Conservation (phyloP, 345 rosid species). For the Pelargonium nanum region DNA sequence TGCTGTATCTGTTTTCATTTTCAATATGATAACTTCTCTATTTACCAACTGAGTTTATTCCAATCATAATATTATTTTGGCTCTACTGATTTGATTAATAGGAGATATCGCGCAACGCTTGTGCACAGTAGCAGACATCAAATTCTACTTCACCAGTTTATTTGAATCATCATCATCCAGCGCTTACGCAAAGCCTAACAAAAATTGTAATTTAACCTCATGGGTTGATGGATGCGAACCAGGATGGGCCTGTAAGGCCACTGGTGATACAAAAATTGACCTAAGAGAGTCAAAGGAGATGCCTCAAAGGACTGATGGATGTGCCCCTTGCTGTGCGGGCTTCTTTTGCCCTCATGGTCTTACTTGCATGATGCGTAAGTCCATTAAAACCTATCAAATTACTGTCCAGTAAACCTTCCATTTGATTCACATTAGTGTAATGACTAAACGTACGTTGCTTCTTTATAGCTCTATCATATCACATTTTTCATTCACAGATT, state of each 20-base stretch:
- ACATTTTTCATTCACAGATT: neutral
- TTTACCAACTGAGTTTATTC: neutral
- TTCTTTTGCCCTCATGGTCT: slow-evolving; percentile 97
- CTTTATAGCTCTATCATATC: neutral
- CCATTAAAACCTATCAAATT: neutral
- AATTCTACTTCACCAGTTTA: slow-evolving; percentile 61
- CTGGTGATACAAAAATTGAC: slow-evolving; percentile 32
- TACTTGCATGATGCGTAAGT: slow-evolving; percentile 99
- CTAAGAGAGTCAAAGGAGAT: slow-evolving; percentile 43
- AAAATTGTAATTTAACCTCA: slow-evolving; percentile 73
- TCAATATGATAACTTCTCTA: neutral
- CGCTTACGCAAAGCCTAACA: slow-evolving; percentile 58
- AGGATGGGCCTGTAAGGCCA: slow-evolving; percentile 84
- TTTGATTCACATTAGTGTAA: neutral
- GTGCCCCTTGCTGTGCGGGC: slow-evolving; percentile 75
- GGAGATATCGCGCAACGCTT: slow-evolving; percentile 64
- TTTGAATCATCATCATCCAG: slow-evolving; percentile 25
- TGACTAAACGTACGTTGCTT: neutral
- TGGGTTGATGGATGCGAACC: slow-evolving; percentile 98
- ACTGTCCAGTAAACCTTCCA: neutral
- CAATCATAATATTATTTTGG: neutral
- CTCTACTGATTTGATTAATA: slow-evolving; percentile 19
- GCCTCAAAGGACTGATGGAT: slow-evolving; percentile 42
- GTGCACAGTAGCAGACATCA: slow-evolving; percentile 85
- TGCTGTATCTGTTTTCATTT: too few relatives aligned